Conservation (phyloP, 148 eudicot species). For the Rhododendron molle region DNA sequence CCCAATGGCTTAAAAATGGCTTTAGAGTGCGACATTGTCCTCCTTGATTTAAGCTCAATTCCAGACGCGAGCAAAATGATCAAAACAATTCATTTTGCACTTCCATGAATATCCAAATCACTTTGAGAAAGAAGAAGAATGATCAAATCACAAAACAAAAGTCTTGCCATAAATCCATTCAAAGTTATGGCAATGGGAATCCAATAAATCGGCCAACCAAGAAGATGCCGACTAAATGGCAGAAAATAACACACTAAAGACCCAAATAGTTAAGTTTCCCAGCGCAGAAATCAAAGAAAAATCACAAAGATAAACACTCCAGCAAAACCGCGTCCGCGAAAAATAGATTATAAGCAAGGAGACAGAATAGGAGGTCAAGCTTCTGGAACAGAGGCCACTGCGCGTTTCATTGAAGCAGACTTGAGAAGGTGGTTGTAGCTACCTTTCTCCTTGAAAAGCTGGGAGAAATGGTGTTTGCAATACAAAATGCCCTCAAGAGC, state of each 20-base stretch:
- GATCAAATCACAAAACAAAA: neutral
- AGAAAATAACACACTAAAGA: neutral
- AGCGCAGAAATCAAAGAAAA: neutral
- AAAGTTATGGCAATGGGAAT: neutral
- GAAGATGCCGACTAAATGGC: neutral
- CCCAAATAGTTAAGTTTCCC: neutral
- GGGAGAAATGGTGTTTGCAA: slow-evolving; percentile 92
- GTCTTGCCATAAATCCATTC: neutral
- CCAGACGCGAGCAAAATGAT: neutral
- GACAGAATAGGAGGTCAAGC: slow-evolving; percentile 21
- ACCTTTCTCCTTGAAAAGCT: slow-evolving; percentile 94
- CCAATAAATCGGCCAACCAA: neutral
- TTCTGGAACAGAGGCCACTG: slow-evolving; percentile 43
- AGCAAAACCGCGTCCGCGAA: neutral
- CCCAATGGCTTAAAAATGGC: neutral
- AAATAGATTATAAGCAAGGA: neutral
- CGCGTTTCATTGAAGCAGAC: slow-evolving; percentile 61
- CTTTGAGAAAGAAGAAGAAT: neutral
- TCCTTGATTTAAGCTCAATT: neutral
- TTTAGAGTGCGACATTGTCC: neutral
- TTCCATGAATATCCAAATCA: neutral
- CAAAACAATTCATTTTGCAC: neutral
- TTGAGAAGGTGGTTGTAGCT: slow-evolving; percentile 84
- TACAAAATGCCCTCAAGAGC: slow-evolving; percentile 80
- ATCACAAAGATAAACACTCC: neutral